These are phyloP conservation scores for Daldinia vernicosa DNA, from an alignment of 495 filamentous ascomycete species.

Conservation along the genomic window DNA sequence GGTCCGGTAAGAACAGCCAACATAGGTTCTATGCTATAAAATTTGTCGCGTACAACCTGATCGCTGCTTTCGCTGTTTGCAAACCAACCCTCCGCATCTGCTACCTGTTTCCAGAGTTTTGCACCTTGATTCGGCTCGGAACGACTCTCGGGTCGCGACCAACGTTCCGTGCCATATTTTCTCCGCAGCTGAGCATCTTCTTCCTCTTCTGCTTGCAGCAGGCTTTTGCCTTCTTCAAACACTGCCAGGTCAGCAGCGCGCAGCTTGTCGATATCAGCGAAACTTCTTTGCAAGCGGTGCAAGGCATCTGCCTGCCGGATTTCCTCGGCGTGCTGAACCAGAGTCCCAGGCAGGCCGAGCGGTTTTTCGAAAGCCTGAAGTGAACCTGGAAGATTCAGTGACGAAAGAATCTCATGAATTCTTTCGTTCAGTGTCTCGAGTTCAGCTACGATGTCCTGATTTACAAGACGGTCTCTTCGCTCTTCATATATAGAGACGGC, in stretches of 20 bases:
- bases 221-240: constrained; percentile 82
- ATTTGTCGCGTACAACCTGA: constrained; percentile 78
- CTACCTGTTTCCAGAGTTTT: constrained; percentile 77
- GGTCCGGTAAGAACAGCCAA: constrained; percentile 79
- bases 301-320: constrained; percentile 92
- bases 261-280: constrained; percentile 86
- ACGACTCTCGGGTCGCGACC: constrained; percentile 73
- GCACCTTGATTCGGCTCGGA: constrained; percentile 68
- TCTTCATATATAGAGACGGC: constrained; percentile 96
- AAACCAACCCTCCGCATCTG: constrained; percentile 88
- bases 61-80: constrained; percentile 86
- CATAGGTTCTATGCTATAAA: constrained; percentile 75
- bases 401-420: constrained; percentile 81
- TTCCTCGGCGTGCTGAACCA: constrained; percentile 92
- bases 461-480: constrained; percentile 85
- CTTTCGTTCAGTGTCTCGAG: constrained; percentile 82
- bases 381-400: constrained; percentile 89
- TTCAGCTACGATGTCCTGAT: constrained; percentile 83
- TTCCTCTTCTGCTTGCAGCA: constrained; percentile 79
- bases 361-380: constrained; percentile 96
- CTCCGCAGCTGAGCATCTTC: constrained; percentile 79
- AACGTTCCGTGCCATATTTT: constrained; percentile 90
- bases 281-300: constrained; percentile 73
- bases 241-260: constrained; percentile 76
- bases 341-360: constrained; percentile 83